These are phyloP conservation scores for Isatis lusitanica DNA, from an alignment of 441 rosid species.

Conservation along the genomic window DNA sequence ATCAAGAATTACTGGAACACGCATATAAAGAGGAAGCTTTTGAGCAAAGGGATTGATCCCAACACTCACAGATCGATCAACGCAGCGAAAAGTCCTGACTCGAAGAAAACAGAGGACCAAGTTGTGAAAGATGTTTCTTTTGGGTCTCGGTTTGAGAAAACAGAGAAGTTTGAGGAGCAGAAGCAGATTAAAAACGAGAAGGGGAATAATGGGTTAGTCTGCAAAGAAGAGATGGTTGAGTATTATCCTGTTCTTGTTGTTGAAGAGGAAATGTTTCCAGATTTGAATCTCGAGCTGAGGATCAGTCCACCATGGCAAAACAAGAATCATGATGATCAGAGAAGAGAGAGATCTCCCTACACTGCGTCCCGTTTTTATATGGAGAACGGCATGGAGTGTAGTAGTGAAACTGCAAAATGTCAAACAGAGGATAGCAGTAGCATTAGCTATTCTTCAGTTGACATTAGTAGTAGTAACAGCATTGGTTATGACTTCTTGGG, in stretches of 20 bases:
- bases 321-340: conserved; percentile 17
- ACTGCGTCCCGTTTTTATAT: conserved; percentile 39
- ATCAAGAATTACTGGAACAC: conserved; percentile 97
- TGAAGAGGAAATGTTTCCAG: conserved; percentile 18
- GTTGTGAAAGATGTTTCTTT: conserved; percentile 24
- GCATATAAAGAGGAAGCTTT: conserved; percentile 80
- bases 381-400: conserved; percentile 43
- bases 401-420: conserved; percentile 42
- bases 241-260: conserved; percentile 22
- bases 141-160: conserved; percentile 8
- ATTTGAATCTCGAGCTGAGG: conserved; percentile 42
- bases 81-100: background rate
- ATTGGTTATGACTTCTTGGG: conserved; percentile 73
- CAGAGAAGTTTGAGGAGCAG: conserved; percentile 5
- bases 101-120: conserved; percentile 28
- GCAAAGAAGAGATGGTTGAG: conserved; percentile 48
- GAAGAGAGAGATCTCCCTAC: conserved; percentile 9
- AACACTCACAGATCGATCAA: conserved; percentile 61
- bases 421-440: conserved; percentile 30
- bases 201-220: conserved; percentile 6
- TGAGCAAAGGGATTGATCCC: conserved; percentile 87
- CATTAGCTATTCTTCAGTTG: conserved; percentile 32
- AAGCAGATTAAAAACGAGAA: background rate
- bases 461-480: conserved; percentile 26
- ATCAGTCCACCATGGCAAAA: conserved; percentile 43